Base-by-base conservation (phyloP, 1,284 basidiomycete genomes). In the Irpex sp. region DNA sequence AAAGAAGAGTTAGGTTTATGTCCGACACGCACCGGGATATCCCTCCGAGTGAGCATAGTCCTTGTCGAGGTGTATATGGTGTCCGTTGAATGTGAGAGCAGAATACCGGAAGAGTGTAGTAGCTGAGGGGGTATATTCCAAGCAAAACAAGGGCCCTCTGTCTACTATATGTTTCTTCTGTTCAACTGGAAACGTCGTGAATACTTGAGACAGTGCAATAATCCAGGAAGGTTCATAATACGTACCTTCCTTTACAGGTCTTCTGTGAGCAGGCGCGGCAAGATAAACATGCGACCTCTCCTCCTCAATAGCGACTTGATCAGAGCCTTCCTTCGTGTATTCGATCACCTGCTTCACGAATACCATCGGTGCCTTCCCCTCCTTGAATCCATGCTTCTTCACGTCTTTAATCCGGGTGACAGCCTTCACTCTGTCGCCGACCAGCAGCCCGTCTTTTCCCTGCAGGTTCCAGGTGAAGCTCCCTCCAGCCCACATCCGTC, bases 401-500 rank as follows among this genome's bases (percentile, higher is more conserved):
- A 89, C 81, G 17, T 79, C 79, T 3, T 72, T 75, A 19, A 93
- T 80, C 21, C 74, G 81, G 51, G 83, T 81, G 1, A 73, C 71
- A 43, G 87, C 85, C 1, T 66, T 76, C 0, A 85, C 86, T 43
- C 71, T 79, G 46, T 81, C 77, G 8, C 89, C 91, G 21, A 92
- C 77, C 26, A 76, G 69, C 62, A 93, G 74, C 1, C 81, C 37
- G 1, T 37, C 53, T 37, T 37, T 13, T 7, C 54, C 26, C 6
- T 26, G 78, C 35, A 77, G 77, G 58, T 85, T 80, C 88, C 90
- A 94, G 46, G 76, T 76, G 71, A 94, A 87, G 64, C 77, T 81
- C 0, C 93, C 92, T 19, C 89, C 85, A 0, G 90, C 92, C 92
- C 93, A 94, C 92, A 94, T 94, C 17, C 93, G 80, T 51, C 89